Evolutionary conservation across 1,139 yeast genomes (phyloP), one percentile per base, ranked within the genome.

Genomic region (Saccharomyces hybrid): DNA sequence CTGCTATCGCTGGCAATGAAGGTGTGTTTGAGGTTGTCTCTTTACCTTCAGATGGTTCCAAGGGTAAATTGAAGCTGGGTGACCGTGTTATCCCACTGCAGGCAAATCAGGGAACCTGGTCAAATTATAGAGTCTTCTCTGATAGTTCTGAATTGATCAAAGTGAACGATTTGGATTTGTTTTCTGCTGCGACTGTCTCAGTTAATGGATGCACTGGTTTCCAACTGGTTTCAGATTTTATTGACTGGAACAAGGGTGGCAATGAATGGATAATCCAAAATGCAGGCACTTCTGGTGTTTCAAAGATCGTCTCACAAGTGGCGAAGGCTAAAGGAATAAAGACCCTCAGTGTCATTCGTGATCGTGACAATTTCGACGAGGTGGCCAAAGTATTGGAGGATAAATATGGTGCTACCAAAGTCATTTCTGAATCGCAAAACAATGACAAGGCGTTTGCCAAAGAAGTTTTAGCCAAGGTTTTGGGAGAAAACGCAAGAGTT

Each of bases 251-350:
- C 51, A 67, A 83, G 2, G 93, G 91, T 9, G 62, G 59, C 7
- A 68, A 68, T 48, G 97, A 93, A 70, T 95, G 97, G 97, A 81
- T 93, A 63, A 83, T 95, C 60, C 99, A 93, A 72, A 93, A 93
- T 67, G 99, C 97, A 42, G 98, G 97, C 47, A 93, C 89, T 61
- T 88, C 97, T 6, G 96, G 95, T 24, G 99, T 93, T 11, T 97
- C 97, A n/a, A 84, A 90, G 63, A 86, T 88, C 61, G 98, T 96
- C 4, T 78, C 90, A 51, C 99, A 93, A 71, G 80, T 95, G 56
- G 97, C 88, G 38, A 80, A 81, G 61, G 74, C 84, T 47, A 77
- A 86, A 70, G 97, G 96, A 0, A 71, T 84, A 68, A 88, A 89
- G 64, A 88, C 96, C 12, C 79, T 95, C 62, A 85, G 89, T 58